phyloP scores from a whole-genome alignment of 768 basidiomycete genomes.

The Suillus sp. region DNA sequence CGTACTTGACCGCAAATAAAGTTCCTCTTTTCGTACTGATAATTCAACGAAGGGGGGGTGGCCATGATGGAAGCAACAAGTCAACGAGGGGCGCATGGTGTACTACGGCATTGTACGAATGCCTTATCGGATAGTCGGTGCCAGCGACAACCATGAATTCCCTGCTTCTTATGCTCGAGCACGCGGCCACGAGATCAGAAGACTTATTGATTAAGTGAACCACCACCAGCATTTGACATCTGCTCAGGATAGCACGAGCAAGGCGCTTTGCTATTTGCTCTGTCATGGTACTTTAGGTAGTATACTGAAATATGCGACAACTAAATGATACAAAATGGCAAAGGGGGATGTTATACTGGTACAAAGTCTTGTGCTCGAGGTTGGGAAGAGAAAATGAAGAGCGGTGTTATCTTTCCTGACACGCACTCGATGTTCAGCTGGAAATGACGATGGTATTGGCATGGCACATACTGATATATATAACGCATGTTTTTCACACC shows the following conservation, averaged over 20 bases:
- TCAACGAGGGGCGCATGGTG: background rate
- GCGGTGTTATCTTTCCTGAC: background rate
- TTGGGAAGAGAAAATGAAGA: background rate
- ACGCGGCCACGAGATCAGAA: background rate
- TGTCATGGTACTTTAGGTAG: background rate
- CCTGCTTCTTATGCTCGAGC: background rate
- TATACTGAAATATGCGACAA: background rate
- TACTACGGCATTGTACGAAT: background rate
- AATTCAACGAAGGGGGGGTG: background rate
- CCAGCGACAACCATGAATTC: background rate
- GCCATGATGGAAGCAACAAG: background rate
- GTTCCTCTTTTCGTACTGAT: background rate
- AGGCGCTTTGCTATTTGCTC: background rate
- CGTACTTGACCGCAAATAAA: background rate
- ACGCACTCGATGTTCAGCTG: background rate
- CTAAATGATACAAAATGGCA: background rate
- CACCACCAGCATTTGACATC: background rate
- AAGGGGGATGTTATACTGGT: background rate
- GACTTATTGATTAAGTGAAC: background rate
- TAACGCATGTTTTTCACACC: no score
- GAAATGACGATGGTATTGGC: background rate
- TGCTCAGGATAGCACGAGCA: background rate
- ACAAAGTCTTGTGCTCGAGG: no score
- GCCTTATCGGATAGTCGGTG: background rate
- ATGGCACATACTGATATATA: background rate